Evolutionary conservation across 2,329 filamentous ascomycete species (phyloP).

Genomic region (Monosporascus sp.): DNA sequence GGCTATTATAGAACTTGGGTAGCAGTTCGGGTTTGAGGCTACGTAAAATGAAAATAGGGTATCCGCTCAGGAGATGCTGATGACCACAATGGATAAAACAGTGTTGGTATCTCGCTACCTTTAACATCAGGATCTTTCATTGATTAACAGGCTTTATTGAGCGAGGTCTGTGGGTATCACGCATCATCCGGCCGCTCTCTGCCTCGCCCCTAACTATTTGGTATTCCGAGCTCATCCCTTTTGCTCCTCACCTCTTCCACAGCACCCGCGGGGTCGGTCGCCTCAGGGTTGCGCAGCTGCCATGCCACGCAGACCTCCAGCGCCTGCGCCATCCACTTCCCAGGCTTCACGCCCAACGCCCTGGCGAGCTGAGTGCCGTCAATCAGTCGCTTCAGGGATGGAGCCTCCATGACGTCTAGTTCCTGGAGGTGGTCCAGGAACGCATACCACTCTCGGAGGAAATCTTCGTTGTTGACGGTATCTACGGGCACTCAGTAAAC

Average conservation of each 20-base stretch:
- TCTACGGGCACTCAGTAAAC: constrained; percentile 3
- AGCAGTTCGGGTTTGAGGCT: too few species aligned
- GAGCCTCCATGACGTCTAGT: constrained; percentile 53
- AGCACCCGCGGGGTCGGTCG: constrained; percentile 52
- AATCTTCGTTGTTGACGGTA: constrained; percentile 22
- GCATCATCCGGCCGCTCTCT: not conserved
- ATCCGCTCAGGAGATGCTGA: not conserved
- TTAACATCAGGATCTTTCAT: too few species aligned
- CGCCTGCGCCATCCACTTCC: constrained; percentile 78
- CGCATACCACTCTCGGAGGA: constrained; percentile 46
- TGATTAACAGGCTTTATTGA: not conserved
- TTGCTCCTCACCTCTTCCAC: constrained; percentile 53
- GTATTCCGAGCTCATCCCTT: constrained; percentile 48
- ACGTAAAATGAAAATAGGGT: too few species aligned
- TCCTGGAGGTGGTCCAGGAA: constrained; percentile 52
- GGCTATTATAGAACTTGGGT: too few species aligned
- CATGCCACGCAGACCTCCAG: constrained; percentile 77
- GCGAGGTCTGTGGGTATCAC: constrained; percentile 14
- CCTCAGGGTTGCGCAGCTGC: constrained; percentile 76
- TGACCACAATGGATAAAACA: not conserved
- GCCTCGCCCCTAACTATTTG: constrained; percentile 6
- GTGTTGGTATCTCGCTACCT: too few species aligned
- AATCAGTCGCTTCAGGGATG: constrained; percentile 57
- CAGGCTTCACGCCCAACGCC: constrained; percentile 64
- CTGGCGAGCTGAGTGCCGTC: constrained; percentile 71